Evolutionary conservation across 148 eudicot species (phyloP).

Genomic region (Beta vulgaris): DNA sequence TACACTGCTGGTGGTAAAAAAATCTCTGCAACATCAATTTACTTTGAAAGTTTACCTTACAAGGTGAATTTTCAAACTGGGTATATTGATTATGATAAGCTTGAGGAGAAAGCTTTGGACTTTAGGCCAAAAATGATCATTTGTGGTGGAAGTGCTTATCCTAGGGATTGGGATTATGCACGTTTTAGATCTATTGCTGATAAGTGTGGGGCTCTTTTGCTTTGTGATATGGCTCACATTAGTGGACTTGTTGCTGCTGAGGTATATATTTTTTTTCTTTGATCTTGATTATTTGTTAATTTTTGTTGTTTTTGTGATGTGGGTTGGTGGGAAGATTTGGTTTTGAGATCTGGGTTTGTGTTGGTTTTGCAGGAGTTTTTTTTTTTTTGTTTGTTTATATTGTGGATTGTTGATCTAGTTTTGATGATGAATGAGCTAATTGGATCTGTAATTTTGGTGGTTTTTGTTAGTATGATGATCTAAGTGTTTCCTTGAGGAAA

Average conservation of each 20-base stretch:
- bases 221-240: constrained; percentile 98
- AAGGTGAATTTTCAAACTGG: constrained; percentile 77
- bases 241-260: constrained; percentile 99
- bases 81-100: constrained; percentile 78
- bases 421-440: neutral
- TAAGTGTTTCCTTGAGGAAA: too few species aligned
- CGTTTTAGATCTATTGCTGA: constrained; percentile 70
- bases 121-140: constrained; percentile 92
- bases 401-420: neutral
- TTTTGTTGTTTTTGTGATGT: neutral
- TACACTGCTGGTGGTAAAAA: constrained; percentile 86
- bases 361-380: neutral
- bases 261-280: constrained; percentile 38
- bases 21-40: constrained; percentile 86
- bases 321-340: constrained; percentile 16
- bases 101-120: constrained; percentile 92
- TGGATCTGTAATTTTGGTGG: neutral
- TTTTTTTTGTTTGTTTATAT: too few species aligned
- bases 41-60: constrained; percentile 95
- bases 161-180: constrained; percentile 92
- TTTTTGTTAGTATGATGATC: neutral
- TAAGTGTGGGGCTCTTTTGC: constrained; percentile 81
- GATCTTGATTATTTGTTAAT: neutral
- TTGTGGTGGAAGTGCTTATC: constrained; percentile 96
- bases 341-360: constrained; percentile 24